A percentile compares a stretch with the other conserved stretches of the same genome.
phyloP scores from a whole-genome alignment of 1,139 yeast species.

The Blastobotrys malaysiensis region DNA sequence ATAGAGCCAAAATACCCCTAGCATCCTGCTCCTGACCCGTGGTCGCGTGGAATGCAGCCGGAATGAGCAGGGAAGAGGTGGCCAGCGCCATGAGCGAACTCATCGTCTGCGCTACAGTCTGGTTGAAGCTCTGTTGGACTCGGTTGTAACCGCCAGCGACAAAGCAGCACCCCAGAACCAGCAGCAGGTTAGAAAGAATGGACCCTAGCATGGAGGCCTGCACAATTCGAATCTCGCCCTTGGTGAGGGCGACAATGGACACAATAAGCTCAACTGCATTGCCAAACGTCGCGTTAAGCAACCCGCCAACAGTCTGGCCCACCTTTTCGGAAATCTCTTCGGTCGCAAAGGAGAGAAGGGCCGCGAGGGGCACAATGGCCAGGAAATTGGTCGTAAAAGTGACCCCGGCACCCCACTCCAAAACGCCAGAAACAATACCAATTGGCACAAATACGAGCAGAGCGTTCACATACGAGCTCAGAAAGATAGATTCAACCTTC shows the following conservation, averaged over 20 bases:
- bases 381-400: conserved; percentile 73
- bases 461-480: conserved; percentile 63
- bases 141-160: conserved; percentile 87
- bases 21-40: conserved; percentile 32
- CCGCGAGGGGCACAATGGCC: conserved; percentile 91
- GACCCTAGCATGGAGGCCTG: conserved; percentile 96
- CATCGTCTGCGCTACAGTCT: conserved; percentile 97
- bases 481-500: conserved; percentile 18
- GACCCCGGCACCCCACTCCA: conserved; percentile 52
- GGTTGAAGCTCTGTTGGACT: conserved; percentile 83
- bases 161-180: conserved; percentile 94
- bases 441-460: conserved; percentile 78
- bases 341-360: conserved; percentile 83
- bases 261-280: conserved; percentile 93
- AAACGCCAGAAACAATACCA: conserved; percentile 67
- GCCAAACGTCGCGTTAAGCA: conserved; percentile 93
- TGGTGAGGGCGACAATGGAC: conserved; percentile 77
- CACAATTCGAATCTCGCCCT: conserved; percentile 86
- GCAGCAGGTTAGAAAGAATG: conserved; percentile 74
- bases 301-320: conserved; percentile 80
- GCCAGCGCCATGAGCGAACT: conserved; percentile 87
- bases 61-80: conserved; percentile 79
- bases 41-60: conserved; percentile 93
- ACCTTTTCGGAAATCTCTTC: conserved; percentile 85
- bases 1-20: conserved; percentile 60